These are phyloP conservation scores for Dimargaris cristalligena DNA, from an alignment of 192 early-diverging fungal genomes.

Conservation along the genomic window DNA sequence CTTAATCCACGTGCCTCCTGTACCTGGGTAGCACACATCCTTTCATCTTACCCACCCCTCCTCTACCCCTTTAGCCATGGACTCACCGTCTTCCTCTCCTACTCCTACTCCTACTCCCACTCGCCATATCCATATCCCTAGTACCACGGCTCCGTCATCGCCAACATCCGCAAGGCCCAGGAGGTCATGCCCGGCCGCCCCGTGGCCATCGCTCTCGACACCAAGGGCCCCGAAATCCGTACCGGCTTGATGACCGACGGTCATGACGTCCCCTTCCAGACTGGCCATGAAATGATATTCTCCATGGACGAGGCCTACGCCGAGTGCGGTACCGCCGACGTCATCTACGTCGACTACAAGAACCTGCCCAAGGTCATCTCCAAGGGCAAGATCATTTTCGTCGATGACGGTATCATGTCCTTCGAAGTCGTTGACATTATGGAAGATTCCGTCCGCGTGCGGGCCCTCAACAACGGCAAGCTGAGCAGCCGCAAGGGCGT, in stretches of 20 bases:
- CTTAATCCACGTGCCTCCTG: too few species aligned
- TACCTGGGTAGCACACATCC: too few species aligned
- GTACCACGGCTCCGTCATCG: slow-evolving; percentile 54
- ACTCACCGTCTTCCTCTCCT: too few species aligned
- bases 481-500: slow-evolving; percentile 90
- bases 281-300: slow-evolving; percentile 67
- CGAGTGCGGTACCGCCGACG: slow-evolving; percentile 39
- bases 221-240: slow-evolving; percentile 79
- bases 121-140: slow-evolving; percentile 15
- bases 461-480: slow-evolving; percentile 68
- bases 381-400: slow-evolving; percentile 57
- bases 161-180: slow-evolving; percentile 43
- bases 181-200: slow-evolving; percentile 25
- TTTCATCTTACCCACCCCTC: neutral
- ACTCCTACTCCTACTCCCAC: neutral
- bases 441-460: slow-evolving; percentile 42
- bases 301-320: slow-evolving; percentile 44
- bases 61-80: too few species aligned
- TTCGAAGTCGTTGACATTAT: slow-evolving; percentile 72
- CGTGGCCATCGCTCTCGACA: slow-evolving; percentile 61
- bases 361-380: slow-evolving; percentile 61
- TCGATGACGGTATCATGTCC: slow-evolving; percentile 92
- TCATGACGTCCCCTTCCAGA: slow-evolving; percentile 48
- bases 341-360: slow-evolving; percentile 67
- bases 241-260: slow-evolving; percentile 65